Evolutionary conservation across 768 basidiomycete genomes (phyloP), one percentile per base, ranked within the genome.

Genomic region (Boletellus ananas): DNA sequence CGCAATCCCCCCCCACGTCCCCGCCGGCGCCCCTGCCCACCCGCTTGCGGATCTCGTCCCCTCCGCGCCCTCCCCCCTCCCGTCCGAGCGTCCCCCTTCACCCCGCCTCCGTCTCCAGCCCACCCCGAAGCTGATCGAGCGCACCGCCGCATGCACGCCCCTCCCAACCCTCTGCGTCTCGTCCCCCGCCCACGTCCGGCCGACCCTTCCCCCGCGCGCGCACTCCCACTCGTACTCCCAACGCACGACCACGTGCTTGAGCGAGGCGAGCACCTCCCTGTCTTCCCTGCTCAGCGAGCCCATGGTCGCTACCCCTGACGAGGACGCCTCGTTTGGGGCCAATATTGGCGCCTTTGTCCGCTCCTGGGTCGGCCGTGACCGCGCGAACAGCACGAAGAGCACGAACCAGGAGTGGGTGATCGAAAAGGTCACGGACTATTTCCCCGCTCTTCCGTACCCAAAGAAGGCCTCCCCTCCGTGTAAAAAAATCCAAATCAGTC

Each of bases 91-190:
- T 29, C 55, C 60, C 41, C 51, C 57, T 12, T 56, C 57, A 1
- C 65, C 67, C 44, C 58, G 55, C 29, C 16, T 38, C 17, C 67
- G 58, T 7, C 54, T n/a, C 18, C 63, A 57, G 23, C 59, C 60
- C 2, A 67, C 67, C 1, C 69, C 67, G 29, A 69, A 69, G 51
- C 66, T 71, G n/a, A 69, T 70, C 54, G 60, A 62, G 21, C 67
- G 66, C 43, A 61, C 69, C 2, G 56, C 68, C 9, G 67, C 56
- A 17, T 57, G 65, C 37, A 59, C 55, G 1, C 62, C 67, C 3
- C 60, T 68, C 25, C 79, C 81, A 3, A 73, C 80, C 1, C 77
- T 84, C 50, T 77, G 71, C 54, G 70, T 80, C 55, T 76, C 78
- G 12, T 72, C 71, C 1, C 72, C 78, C 0, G n/a, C 65, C 55